Evolutionary conservation across 345 rosid genomes (phyloP), one percentile per base, ranked within the genome.

Genomic region (Camelina laxa): DNA sequence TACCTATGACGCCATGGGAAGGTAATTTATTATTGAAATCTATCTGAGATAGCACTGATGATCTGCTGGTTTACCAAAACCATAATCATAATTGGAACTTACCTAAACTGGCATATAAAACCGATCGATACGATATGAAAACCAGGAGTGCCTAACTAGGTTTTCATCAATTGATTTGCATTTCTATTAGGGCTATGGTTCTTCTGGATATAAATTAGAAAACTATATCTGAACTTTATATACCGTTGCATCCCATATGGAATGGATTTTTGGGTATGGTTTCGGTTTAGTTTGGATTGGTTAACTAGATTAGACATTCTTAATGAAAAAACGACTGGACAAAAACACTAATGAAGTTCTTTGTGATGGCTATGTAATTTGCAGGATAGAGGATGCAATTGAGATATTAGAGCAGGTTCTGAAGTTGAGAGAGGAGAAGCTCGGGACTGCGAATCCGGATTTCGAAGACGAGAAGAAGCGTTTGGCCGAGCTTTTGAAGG

Each of bases 1-100:
- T 67, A 96, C 99, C 21, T 96, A 96, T 67, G 99, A 96, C 78
- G 99, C 99, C 14, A 92, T 92, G 95, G 99, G 99, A 70, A 92
- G 99, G 99, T 96, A 92, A 70, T 73, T 22, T 67, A 24, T 47
- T 65, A 20, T 9, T 22, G 7, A 11, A 55, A 62, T 14, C 63
- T 53, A 35, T 58, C 35, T 48, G 41, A 41, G 6, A 42, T 35
- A 20, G 30, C 19, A 24, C 21, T 24, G 24, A 38, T 65, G 65
- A 35, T 55, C 3, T 55, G 33, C 16, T 66, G 11, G 35, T 41
- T 64, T 20, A 63, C 36, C 63, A 19, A 48, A 41, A 36, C 56
- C 39, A 41, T 49, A 39, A 38, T 60, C 21, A 14, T 5, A 30
- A 21, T 13, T 12, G 39, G 13, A 35, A 60, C 16, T 22, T 22